Evolutionary conservation across 345 rosid genomes (phyloP).

Genomic region (Gynandropsis gynandra): DNA sequence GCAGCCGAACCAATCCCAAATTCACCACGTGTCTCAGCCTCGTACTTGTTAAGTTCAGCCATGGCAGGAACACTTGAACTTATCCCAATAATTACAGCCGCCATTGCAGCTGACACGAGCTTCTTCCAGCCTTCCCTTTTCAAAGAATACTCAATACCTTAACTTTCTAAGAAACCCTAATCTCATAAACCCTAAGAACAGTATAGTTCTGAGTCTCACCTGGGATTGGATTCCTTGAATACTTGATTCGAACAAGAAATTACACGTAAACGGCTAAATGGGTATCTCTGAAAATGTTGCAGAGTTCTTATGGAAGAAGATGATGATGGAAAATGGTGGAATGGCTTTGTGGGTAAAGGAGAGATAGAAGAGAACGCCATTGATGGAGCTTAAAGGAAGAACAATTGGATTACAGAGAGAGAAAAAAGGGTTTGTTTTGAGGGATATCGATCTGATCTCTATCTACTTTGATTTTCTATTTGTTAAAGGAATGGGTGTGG

Average conservation of each 20-base stretch:
- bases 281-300: constrained; percentile 16
- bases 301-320: too few relatives aligned
- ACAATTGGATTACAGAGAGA: too few relatives aligned
- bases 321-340: too few relatives aligned
- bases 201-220: constrained; percentile 12
- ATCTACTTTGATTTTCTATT: too few relatives aligned
- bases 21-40: constrained; percentile 81
- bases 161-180: background rate
- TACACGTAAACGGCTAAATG: constrained; percentile 21
- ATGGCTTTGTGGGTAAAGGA: too few relatives aligned
- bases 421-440: too few relatives aligned
- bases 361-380: too few relatives aligned
- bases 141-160: constrained; percentile 20
- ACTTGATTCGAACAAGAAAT: constrained; percentile 11
- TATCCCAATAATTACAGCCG: constrained; percentile 48
- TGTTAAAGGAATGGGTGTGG: too few relatives aligned
- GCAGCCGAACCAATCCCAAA: constrained; percentile 93
- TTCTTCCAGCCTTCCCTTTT: constrained; percentile 55
- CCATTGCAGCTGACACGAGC: constrained; percentile 52
- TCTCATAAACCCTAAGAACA: background rate
- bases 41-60: constrained; percentile 83
- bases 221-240: constrained; percentile 13
- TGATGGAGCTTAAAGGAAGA: too few relatives aligned
- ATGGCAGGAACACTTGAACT: constrained; percentile 46
- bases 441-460: too few relatives aligned